Evolutionary conservation across 345 rosid species (phyloP).

Genomic region (Ceriops tagal): DNA sequence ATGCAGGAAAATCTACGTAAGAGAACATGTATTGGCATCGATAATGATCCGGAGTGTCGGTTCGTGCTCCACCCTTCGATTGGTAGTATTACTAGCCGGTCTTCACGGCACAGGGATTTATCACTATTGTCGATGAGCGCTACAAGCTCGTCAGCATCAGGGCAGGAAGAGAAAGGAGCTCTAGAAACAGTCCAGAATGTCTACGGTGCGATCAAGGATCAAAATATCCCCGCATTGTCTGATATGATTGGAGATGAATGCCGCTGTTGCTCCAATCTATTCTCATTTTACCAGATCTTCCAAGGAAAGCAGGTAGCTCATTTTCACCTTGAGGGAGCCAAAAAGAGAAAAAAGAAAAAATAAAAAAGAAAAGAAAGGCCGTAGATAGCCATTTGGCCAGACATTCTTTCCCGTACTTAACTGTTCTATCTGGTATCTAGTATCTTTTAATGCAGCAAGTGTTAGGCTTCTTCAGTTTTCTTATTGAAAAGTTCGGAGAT

Average conservation of each 20-base stretch:
- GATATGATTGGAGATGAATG: constrained; percentile 72
- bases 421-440: too few species aligned
- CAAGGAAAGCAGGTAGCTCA: constrained; percentile 66
- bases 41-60: background rate
- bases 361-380: too few species aligned
- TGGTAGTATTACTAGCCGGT: background rate
- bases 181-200: constrained; percentile 60
- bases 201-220: constrained; percentile 45
- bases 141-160: constrained; percentile 15
- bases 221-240: constrained; percentile 42
- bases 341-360: too few species aligned
- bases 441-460: constrained; percentile 54
- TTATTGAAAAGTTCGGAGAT: constrained; percentile 50
- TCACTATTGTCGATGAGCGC: constrained; percentile 21
- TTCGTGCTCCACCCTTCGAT: constrained; percentile 7
- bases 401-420: too few species aligned
- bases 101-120: constrained; percentile 5
- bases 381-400: too few species aligned
- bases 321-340: too few species aligned
- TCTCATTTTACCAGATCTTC: constrained; percentile 42
- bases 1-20: background rate
- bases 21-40: background rate
- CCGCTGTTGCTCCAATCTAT: constrained; percentile 55
- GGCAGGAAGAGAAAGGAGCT: constrained; percentile 38
- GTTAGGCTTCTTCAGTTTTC: constrained; percentile 51